Evolutionary conservation across 371 early-diverging fungal genomes (phyloP).

Genomic region (Mortierella sp.): DNA sequence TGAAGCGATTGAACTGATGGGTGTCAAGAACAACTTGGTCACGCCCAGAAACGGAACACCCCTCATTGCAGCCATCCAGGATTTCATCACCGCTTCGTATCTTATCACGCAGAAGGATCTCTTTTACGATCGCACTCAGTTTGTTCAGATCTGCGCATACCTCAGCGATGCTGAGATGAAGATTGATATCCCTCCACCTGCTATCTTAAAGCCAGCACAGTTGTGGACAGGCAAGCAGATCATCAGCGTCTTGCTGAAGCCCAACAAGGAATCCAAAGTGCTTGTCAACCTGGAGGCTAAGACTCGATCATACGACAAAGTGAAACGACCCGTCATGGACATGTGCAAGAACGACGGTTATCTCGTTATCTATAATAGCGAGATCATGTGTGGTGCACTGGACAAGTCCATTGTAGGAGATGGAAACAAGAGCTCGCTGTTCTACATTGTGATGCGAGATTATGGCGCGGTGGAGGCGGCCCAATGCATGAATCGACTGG

Average conservation of each 20-base stretch:
- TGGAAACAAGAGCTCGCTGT: slow-evolving; percentile 94
- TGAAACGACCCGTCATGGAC: slow-evolving; percentile 68
- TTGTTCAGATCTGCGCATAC: slow-evolving; percentile 90
- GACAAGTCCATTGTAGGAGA: slow-evolving; percentile 98
- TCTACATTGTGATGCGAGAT: slow-evolving; percentile 94
- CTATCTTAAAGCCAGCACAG: slow-evolving; percentile 82
- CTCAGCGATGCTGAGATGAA: slow-evolving; percentile 82
- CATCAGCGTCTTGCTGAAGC: slow-evolving; percentile 88
- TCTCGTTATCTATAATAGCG: slow-evolving; percentile 91
- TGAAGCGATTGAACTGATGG: slow-evolving; percentile 98
- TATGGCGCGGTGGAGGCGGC: slow-evolving; percentile 91
- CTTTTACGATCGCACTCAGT: slow-evolving; percentile 95
- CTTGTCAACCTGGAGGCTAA: slow-evolving; percentile 91
- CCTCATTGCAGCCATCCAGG: slow-evolving; percentile 99
- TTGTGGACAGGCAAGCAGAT: slow-evolving; percentile 83
- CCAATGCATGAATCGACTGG: slow-evolving; percentile 93
- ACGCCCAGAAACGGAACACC: slow-evolving; percentile 99
- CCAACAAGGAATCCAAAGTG: slow-evolving; percentile 77
- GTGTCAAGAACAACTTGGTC: slow-evolving; percentile 96
- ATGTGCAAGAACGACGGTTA: slow-evolving; percentile 93
- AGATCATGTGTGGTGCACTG: slow-evolving; percentile 94
- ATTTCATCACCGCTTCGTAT: slow-evolving; percentile 98
- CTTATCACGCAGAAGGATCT: slow-evolving; percentile 92
- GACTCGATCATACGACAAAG: slow-evolving; percentile 78
- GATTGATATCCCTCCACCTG: slow-evolving; percentile 94